Evolutionary conservation across 2,329 filamentous ascomycete genomes (phyloP).

Genomic region (Lachnellula willkommii): DNA sequence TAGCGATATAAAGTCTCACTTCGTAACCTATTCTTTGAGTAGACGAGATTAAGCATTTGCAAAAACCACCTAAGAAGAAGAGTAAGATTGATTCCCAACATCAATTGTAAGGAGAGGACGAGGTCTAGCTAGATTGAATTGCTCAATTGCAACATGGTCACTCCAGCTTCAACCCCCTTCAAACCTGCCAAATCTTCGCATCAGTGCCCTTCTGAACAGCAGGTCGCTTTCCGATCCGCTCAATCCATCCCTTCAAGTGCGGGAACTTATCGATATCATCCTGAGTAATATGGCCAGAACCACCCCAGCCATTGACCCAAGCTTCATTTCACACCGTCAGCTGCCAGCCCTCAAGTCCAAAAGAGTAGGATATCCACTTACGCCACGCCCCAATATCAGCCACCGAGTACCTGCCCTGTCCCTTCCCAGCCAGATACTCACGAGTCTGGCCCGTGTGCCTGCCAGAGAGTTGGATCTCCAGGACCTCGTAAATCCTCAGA

Average conservation of each 20-base stretch:
- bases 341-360: too few species aligned
- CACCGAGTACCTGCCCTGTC: constrained; percentile 49
- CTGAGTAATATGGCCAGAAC: constrained; percentile 36
- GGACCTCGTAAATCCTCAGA: constrained; percentile 47
- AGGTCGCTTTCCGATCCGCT: constrained; percentile 38
- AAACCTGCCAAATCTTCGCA: constrained; percentile 30
- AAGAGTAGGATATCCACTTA: background rate
- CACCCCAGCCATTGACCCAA: constrained; percentile 44
- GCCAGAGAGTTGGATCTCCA: constrained; percentile 48
- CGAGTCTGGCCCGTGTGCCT: constrained; percentile 44
- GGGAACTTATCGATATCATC: constrained; percentile 47
- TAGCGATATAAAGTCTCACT: too few species aligned
- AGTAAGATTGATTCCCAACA: background rate
- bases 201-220: constrained; percentile 29
- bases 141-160: background rate
- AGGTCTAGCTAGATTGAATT: background rate
- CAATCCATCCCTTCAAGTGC: constrained; percentile 48
- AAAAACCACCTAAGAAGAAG: too few species aligned
- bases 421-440: constrained; percentile 48
- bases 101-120: background rate
- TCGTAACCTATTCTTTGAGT: too few species aligned
- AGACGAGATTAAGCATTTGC: too few species aligned
- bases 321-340: constrained; percentile 16
- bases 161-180: background rate
- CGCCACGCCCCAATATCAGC: constrained; percentile 49